Base-by-base conservation (phyloP, 495 filamentous ascomycete species). In the Talaromyces wortmannii region DNA sequence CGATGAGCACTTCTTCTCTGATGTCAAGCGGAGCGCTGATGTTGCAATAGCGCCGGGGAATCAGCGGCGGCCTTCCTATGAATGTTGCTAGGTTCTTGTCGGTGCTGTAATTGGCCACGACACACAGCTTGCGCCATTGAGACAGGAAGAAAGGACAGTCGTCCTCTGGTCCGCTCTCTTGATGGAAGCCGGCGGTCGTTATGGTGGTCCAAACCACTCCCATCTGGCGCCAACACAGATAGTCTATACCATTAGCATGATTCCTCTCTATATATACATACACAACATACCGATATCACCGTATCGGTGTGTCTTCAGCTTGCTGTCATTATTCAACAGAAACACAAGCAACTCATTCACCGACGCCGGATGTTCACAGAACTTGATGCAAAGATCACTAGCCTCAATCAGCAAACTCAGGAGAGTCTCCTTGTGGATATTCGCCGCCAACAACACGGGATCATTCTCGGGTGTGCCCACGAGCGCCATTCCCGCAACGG, bases 151-250 rank as follows among this genome's bases (percentile, higher is more conserved):
- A 76, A 1, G 79, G 77, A n/a, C 71, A 75, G 29, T 71, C 60
- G 4, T 73, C 66, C 18, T 68, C 51, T 5, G 67, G 63, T 8
- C 67, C 63, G 40, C 62, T 72, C 52, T 80, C 76, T 60, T 78
- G 75, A 59, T 86, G 83, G 2, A 84, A 65, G n/a, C 82, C 83
- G 10, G 80, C 69, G 29, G 80, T 78, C 23, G 79, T 77, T 15
- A 81, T 63, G 0, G 80, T 75, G 10, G 75, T 67, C 12, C 77
- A 58, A 1, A 81, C 53, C 45, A 82, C 77, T 18, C 78, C 74
- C 10, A 79, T 70, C 16, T 70, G 64, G 33, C 79, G 69, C 82
- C 81, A 83, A 8, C 75, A 67, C 18, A 72, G 60, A 45, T 80
- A 73, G 50, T 68, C 77, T 80, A n/a, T n/a, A n/a, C n/a, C n/a